Evolutionary conservation across 345 rosid genomes (phyloP).

Genomic region (Gynandropsis gynandra): DNA sequence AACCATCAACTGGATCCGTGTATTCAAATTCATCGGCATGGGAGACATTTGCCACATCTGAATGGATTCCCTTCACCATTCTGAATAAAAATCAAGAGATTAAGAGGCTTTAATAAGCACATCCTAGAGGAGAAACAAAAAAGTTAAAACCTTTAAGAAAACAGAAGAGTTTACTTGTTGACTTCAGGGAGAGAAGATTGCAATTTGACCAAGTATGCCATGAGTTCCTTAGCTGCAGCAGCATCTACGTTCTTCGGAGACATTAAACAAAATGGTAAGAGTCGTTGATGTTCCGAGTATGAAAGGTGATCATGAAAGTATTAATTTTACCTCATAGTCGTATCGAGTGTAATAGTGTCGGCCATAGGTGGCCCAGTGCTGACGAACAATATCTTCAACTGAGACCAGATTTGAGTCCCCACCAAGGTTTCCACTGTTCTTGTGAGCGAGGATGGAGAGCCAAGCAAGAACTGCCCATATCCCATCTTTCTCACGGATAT

Average conservation of each 20-base stretch:
- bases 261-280: constrained; percentile 21
- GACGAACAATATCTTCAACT: constrained; percentile 88
- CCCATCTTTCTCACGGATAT: constrained; percentile 97
- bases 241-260: constrained; percentile 86
- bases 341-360: constrained; percentile 98
- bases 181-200: constrained; percentile 74
- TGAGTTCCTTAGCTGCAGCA: constrained; percentile 79
- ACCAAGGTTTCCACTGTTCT: constrained; percentile 56
- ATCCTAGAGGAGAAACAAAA: too few species aligned
- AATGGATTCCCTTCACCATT: constrained; percentile 52
- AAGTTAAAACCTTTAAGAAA: background rate
- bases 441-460: constrained; percentile 87
- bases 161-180: constrained; percentile 48
- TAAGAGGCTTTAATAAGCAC: background rate
- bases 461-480: constrained; percentile 99
- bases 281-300: constrained; percentile 9
- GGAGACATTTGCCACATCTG: constrained; percentile 68
- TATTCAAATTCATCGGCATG: constrained; percentile 92
- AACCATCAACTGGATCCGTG: constrained; percentile 96
- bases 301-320: background rate
- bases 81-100: constrained; percentile 29
- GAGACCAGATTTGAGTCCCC: constrained; percentile 64
- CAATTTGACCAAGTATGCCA: constrained; percentile 75
- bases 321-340: constrained; percentile 74
- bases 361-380: constrained; percentile 87